Percentiles rank a stretch among this genome's conserved stretches.
These are phyloP conservation scores for Entelexis paramagnoliae DNA, from an alignment of 1,139 yeast species.

Conservation along the genomic window DNA sequence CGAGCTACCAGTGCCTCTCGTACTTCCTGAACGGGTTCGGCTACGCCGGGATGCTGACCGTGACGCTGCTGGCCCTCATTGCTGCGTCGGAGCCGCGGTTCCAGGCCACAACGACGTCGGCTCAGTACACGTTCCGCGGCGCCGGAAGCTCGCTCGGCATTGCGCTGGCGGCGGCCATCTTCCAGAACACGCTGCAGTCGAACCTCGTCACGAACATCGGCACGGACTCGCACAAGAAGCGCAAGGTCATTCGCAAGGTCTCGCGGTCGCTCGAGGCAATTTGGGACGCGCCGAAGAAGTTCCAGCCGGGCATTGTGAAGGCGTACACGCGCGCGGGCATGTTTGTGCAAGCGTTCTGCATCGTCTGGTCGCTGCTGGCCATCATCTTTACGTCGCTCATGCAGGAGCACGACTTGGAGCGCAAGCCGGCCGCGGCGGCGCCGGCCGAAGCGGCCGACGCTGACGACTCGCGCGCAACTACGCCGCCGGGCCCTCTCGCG, in stretches of 20 bases:
- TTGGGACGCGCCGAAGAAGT: conserved; percentile 41
- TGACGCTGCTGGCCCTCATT: conserved; percentile 56
- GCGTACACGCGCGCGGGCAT: conserved; percentile 46
- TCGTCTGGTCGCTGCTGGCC: conserved; percentile 36
- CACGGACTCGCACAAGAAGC: conserved; percentile 24
- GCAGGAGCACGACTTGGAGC: conserved; percentile 25
- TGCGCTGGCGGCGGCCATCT: conserved; percentile 55
- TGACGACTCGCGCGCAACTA: conserved; percentile 10
- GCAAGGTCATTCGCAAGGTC: conserved; percentile 41
- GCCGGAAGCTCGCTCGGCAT: conserved; percentile 68
- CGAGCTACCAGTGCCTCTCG: conserved; percentile 27
- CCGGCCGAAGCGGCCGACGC: background rate
- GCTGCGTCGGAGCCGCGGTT: conserved; percentile 50
- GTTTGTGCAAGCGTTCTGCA: conserved; percentile 44
- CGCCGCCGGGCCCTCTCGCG: conserved; percentile 20
- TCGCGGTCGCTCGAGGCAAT: conserved; percentile 49
- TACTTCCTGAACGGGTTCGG: conserved; percentile 47
- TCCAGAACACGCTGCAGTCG: conserved; percentile 37
- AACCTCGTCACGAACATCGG: conserved; percentile 32
- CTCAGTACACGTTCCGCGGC: conserved; percentile 64
- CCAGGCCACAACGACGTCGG: conserved; percentile 67
- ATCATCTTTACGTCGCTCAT: conserved; percentile 26
- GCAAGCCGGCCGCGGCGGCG: conserved; percentile 2
- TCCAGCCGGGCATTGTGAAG: conserved; percentile 38
- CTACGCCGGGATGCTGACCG: conserved; percentile 51